A percentile compares a stretch with the other conserved stretches of the same genome.
Evolutionary conservation across 1,284 basidiomycete genomes (phyloP).

Genomic region (Apiotrichum siamense): DNA sequence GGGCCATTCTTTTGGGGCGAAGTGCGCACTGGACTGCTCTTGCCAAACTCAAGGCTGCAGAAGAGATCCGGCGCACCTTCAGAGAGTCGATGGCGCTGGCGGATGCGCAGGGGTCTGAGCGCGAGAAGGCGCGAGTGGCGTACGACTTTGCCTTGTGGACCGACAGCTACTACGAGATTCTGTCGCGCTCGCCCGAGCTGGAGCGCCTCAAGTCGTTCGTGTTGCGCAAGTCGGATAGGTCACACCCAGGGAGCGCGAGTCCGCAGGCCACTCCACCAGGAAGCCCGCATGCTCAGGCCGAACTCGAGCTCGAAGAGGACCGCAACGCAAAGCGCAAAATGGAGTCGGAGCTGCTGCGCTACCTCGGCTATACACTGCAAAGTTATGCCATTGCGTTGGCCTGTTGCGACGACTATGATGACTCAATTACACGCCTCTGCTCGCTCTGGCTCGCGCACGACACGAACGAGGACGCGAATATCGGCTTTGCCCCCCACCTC

Average conservation of each 20-base stretch:
- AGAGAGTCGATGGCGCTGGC: conserved; percentile 22
- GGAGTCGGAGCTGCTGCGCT: conserved; percentile 56
- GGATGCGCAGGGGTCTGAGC: background rate
- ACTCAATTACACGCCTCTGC: conserved; percentile 70
- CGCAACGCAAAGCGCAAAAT: conserved; percentile 55
- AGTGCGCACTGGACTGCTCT: conserved; percentile 85
- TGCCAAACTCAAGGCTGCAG: conserved; percentile 74
- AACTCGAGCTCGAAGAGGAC: conserved; percentile 55
- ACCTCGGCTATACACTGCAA: conserved; percentile 66
- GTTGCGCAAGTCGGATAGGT: conserved; percentile 56
- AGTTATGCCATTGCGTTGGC: conserved; percentile 76
- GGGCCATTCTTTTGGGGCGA: conserved; percentile 9
- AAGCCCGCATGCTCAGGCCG: conserved; percentile 22
- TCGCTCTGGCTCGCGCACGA: conserved; percentile 75
- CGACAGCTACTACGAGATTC: conserved; percentile 71
- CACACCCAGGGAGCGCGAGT: conserved; percentile 20
- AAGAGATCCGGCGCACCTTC: conserved; percentile 72
- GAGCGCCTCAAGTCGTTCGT: conserved; percentile 65
- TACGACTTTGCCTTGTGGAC: conserved; percentile 83
- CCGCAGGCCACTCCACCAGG: conserved; percentile 21
- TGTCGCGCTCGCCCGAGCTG: conserved; percentile 65
- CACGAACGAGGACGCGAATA: conserved; percentile 54
- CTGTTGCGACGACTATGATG: conserved; percentile 66
- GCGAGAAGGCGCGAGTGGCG: conserved; percentile 60
- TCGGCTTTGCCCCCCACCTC: conserved; percentile 48